Base-by-base conservation (phyloP, 495 filamentous ascomycete species). In the Echria macrotheca region DNA sequence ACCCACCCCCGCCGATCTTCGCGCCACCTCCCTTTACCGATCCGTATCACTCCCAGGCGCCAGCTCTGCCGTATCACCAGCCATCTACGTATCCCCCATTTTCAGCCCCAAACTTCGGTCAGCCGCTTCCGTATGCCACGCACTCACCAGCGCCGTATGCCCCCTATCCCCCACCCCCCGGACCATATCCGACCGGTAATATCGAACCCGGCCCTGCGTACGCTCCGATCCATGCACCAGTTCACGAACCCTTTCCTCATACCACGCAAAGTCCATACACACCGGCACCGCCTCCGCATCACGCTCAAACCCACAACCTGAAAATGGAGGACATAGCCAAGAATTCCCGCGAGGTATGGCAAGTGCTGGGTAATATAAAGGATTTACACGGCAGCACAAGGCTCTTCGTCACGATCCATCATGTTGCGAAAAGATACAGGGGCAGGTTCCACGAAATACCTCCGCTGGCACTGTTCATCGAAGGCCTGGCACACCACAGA, bases 401-500 rank as follows among this genome's bases (percentile, higher is more conserved):
- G 40, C 71, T 88, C 6, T 78, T 78, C 50, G 78, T 79, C 41
- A 69, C 83, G 6, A 76, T 91, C 45, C 74, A 84, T 50, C 81
- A 84, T 60, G 58, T 80, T 11, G 66, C 74, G 47, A 61, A 70
- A 44, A 75, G 73, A 40, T 86, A 80, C 55, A 65, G 68, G 12
- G 59, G 64, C 12, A 68, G 65, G 24, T 87, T 83, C 57, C 58
- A 68, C 11, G 74, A 78, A 26, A 72, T 73, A 29, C 80, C 80
- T 0, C 67, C 69, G 19, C 55, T 89, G 25, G 48, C 73, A 48
- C 71, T 85, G 65, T 83, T 90, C 51, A 73, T 80, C 26, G 80
- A 86, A 47, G 83, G 81, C 11, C 67, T 89, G 36, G 80, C 75
- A 17, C 81, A 80, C 48, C 73, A 82, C 53, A 70, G 77, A 46